Conservation (phyloP, 257 asterid genomes). For the Lavandula angustifolia region DNA sequence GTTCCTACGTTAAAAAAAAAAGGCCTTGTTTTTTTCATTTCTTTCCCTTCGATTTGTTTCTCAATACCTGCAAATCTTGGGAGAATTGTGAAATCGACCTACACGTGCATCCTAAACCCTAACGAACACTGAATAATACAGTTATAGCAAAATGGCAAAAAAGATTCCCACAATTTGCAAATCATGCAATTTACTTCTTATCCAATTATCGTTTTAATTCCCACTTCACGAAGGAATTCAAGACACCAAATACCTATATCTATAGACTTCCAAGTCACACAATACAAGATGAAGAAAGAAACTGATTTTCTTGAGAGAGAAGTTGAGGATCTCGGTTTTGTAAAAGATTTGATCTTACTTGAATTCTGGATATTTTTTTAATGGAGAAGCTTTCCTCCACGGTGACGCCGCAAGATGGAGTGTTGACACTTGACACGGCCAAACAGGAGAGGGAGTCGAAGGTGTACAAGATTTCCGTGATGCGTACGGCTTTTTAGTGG, state of each 20-base stretch:
- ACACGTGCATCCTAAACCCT: background rate
- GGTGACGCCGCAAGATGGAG: background rate
- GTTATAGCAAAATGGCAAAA: background rate
- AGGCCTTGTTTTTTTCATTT: too few relatives aligned
- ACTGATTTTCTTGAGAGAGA: background rate
- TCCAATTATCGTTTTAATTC: background rate
- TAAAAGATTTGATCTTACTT: background rate
- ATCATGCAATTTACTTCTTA: background rate
- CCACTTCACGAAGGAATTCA: background rate
- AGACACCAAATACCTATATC: background rate
- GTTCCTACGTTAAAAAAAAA: too few relatives aligned
- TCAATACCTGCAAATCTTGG: too few relatives aligned
- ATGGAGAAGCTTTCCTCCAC: background rate
- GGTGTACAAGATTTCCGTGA: constrained; percentile 16
- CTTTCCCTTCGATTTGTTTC: too few relatives aligned
- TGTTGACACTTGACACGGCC: constrained; percentile 19
- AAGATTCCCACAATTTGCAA: background rate
- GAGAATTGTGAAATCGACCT: too few relatives aligned
- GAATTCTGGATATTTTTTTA: too few relatives aligned
- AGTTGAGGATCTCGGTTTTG: background rate
- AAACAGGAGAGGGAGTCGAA: background rate
- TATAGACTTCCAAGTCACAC: too few relatives aligned
- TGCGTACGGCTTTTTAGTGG: background rate
- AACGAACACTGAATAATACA: background rate
- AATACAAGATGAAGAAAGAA: too few relatives aligned